Conservation (phyloP, 2,329 filamentous ascomycete genomes). For the Claviceps cyperi region DNA sequence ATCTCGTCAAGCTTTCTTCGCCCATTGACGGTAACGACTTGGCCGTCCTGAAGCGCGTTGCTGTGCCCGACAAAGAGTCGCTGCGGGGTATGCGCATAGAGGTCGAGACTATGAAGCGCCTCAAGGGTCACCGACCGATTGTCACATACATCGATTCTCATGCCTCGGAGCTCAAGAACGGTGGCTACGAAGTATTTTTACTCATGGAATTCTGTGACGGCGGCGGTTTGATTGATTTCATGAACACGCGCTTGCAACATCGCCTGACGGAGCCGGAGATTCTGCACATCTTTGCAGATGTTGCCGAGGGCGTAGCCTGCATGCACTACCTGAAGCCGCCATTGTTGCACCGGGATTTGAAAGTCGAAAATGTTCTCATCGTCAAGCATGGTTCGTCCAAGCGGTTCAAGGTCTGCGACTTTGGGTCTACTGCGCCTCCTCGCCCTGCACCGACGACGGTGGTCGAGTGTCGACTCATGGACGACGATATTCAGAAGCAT, state of each 20-base stretch:
- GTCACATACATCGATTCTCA: slow-evolving; percentile 98
- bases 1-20: slow-evolving; percentile 76
- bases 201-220: slow-evolving; percentile 97
- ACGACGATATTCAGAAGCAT: slow-evolving; percentile 93
- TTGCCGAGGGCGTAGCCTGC: slow-evolving; percentile 89
- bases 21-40: slow-evolving; percentile 64
- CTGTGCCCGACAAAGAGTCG: slow-evolving; percentile 89
- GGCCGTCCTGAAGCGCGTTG: slow-evolving; percentile 86
- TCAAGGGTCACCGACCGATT: slow-evolving; percentile 91
- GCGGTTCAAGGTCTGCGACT: slow-evolving; percentile 94
- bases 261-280: slow-evolving; percentile 96
- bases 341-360: slow-evolving; percentile 82
- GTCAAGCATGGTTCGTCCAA: slow-evolving; percentile 49
- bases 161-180: slow-evolving; percentile 80
- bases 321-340: slow-evolving; percentile 98
- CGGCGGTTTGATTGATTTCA: slow-evolving; percentile 94
- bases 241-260: slow-evolving; percentile 96
- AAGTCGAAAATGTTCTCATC: slow-evolving; percentile 96
- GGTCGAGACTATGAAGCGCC: slow-evolving; percentile 99
- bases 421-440: slow-evolving; percentile 79
- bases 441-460: slow-evolving; percentile 74
- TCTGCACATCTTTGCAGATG: slow-evolving; percentile 88
- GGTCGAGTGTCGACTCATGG: slow-evolving; percentile 78
- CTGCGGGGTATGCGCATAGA: slow-evolving; percentile 94
- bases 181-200: slow-evolving; percentile 93